Base-by-base conservation (phyloP, 2,329 filamentous ascomycete genomes). In the Diaporthe aspalathi region DNA sequence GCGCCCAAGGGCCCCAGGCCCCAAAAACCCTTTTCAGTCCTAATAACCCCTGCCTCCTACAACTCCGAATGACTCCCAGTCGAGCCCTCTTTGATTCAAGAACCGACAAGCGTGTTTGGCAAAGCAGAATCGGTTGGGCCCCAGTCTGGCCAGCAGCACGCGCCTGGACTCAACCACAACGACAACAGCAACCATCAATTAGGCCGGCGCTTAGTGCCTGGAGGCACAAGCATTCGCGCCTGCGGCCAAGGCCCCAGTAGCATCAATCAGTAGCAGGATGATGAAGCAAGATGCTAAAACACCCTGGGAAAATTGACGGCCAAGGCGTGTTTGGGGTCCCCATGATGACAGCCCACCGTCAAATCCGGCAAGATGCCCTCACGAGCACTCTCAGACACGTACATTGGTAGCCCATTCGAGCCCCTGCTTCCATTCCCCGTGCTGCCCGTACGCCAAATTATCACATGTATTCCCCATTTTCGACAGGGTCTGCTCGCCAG, bases 61-160 rank as follows among this genome's bases (percentile, higher is more conserved):
- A 65, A 65, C 60, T 65, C 60, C 60, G 35, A 49, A 35, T 50
- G 4, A 35, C 8, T 47, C 32, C 32, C n/a, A n/a, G 32, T 35
- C 32, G 27, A 62, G 40, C n/a, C 14, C 20, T 32, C 57, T 32
- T 7, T 32, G 3, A 47, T 11, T 32, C 2, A 62, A 17, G 24
- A 45, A 32, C 17, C 60, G 43, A 47, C 17, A 47, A 62, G 40
- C 57, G 24, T 38, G 35, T 38, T 6, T 32, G 40, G 40, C 24
- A 11, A 29, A 38, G 14, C 22, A 27, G 45, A 16, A 16, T 47
- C 43, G 56, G 35, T 50, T 50, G 38, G 9, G 22, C 56, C 16
- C 11, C n/a, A 50, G 60, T n/a, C 60, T 24, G 16, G n/a, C 22
- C 54, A 29, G 56, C 56, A 9, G 35, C 35, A 27, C n/a, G 7